Conservation (phyloP, 148 eudicot genomes). For the Rhododendron vialii region DNA sequence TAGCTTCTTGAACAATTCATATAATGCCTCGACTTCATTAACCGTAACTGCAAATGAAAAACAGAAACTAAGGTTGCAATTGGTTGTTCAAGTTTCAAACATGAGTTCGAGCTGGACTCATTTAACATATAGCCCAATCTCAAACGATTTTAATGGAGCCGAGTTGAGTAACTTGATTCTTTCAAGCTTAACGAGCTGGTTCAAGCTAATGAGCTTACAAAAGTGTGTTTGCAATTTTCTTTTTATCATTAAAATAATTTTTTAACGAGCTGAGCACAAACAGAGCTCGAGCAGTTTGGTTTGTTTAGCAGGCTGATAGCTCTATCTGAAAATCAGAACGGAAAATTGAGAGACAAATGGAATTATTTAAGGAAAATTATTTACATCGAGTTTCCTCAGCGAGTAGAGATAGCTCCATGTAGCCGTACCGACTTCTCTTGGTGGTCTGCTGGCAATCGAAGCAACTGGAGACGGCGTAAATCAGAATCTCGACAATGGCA, state of each 20-base stretch:
- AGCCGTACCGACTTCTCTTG: neutral
- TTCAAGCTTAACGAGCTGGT: neutral
- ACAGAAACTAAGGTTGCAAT: neutral
- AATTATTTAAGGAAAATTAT: neutral
- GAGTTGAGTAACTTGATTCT: neutral
- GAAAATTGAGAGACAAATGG: neutral
- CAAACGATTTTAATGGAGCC: neutral
- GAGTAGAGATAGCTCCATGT: constrained; percentile 32
- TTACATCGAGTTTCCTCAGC: constrained; percentile 55
- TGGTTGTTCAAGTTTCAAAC: neutral
- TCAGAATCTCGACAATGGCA: constrained; percentile 38
- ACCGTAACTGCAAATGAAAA: constrained; percentile 53
- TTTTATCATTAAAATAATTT: no score
- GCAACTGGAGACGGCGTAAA: constrained; percentile 34
- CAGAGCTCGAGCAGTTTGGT: neutral
- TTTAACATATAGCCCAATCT: neutral
- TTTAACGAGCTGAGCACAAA: neutral
- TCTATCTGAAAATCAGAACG: neutral
- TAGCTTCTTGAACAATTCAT: constrained; percentile 76
- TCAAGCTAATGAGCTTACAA: neutral
- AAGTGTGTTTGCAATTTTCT: neutral
- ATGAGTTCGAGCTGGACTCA: neutral
- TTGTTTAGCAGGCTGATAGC: neutral
- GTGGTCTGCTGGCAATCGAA: constrained; percentile 17
- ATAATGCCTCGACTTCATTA: constrained; percentile 86